Evolutionary conservation across 1,139 yeast genomes (phyloP), one percentile per base, ranked within the genome.

Genomic region (Debaryomyces sp.): DNA sequence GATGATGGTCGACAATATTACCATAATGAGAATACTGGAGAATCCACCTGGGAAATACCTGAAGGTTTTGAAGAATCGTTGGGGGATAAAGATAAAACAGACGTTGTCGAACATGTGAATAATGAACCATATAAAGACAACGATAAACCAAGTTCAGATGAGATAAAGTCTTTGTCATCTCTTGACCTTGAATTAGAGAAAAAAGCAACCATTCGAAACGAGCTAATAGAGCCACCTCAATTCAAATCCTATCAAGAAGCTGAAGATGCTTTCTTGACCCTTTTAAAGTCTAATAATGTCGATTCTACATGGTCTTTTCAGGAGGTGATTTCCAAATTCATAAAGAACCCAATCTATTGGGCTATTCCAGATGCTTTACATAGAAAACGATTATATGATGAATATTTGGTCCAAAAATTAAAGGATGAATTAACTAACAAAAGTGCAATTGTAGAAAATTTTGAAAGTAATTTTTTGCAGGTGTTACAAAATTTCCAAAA

Each of bases 41-140:
- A 84, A 58, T 85, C 96, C 10, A 84, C 87, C 0, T 92, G 97
- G 97, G 89, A 85, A 23, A 65, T 80, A 21, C 97, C 97, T 0
- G 71, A 62, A 0, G 85, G 70, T 21, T 63, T 70, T 4, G 53
- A 51, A 10, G 50, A 50, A 22, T n/a, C 15, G 2, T 8, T 13
- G 4, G 24, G 10, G 17, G 38, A 27, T 10, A 23, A 17, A 18
- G 32, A 17, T 13, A 41, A 13, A 18, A 48, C 29, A n/a, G 48
- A 21, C 2, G 13, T 23, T n/a, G 47, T 21, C n/a, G 45, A 24
- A 12, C 23, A 10, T n/a, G 44, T 37, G 9, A 38, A 34, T 10
- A 15, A 33, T 9, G 46, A 38, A 17, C 36, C 18, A 4, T 4
- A 34, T 8, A 36, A 29, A 17, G 49, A 40, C 22, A 46, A 15